Evolutionary conservation across 257 asterid genomes (phyloP).

Genomic region (Przewalskia tangutica): DNA sequence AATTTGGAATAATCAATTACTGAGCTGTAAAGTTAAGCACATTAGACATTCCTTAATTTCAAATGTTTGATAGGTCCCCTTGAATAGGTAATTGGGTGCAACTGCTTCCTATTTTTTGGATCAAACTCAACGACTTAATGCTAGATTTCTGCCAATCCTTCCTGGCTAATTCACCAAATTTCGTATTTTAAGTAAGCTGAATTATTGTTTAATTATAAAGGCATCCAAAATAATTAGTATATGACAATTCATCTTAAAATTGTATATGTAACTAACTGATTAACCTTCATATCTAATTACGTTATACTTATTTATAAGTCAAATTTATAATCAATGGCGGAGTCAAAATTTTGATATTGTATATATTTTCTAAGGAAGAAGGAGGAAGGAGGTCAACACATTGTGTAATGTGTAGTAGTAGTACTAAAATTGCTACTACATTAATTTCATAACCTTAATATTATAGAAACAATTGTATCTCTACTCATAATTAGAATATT

Average conservation of each 20-base stretch:
- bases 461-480: too few relatives aligned
- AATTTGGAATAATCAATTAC: neutral
- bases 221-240: neutral
- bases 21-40: constrained; percentile 15
- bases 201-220: neutral
- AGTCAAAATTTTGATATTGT: too few relatives aligned
- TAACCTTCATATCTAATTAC: too few relatives aligned
- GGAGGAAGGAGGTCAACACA: neutral
- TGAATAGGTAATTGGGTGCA: neutral
- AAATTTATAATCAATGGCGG: too few relatives aligned
- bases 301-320: too few relatives aligned
- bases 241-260: neutral
- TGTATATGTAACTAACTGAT: neutral
- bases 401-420: neutral
- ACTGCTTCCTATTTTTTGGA: neutral
- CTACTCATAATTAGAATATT: too few relatives aligned
- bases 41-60: neutral
- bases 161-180: neutral
- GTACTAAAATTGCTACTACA: neutral
- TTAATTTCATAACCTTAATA: neutral
- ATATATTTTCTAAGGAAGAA: too few relatives aligned
- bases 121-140: neutral
- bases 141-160: neutral
- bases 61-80: neutral
- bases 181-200: neutral